These are phyloP conservation scores for Phytopythium boreale DNA, from an alignment of 352 stramenopile genomes.

Conservation along the genomic window DNA sequence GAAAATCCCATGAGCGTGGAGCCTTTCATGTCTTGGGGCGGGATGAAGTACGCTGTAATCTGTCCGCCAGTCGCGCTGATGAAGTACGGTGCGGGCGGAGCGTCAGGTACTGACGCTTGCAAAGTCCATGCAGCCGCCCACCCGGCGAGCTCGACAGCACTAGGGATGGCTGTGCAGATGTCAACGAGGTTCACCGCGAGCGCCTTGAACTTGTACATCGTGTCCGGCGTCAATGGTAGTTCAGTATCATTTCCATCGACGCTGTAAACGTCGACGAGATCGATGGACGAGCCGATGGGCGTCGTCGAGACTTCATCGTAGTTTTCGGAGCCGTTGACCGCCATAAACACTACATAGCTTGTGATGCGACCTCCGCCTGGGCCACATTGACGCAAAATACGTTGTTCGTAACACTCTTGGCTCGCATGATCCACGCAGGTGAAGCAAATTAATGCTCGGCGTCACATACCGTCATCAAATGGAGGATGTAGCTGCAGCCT, in stretches of 20 bases:
- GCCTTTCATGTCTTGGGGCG: slow-evolving; percentile 51
- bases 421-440: background rate
- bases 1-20: slow-evolving; percentile 40
- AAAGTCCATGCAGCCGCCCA: slow-evolving; percentile 22
- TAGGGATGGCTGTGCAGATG: slow-evolving; percentile 29
- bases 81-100: slow-evolving; percentile 45
- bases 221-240: slow-evolving; percentile 22
- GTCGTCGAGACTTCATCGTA: slow-evolving; percentile 37
- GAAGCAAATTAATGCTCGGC: background rate
- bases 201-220: slow-evolving; percentile 49
- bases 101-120: slow-evolving; percentile 26
- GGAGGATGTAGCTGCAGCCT: slow-evolving; percentile 33
- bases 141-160: slow-evolving; percentile 11
- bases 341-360: slow-evolving; percentile 58
- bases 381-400: background rate
- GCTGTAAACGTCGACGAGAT: slow-evolving; percentile 32
- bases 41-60: slow-evolving; percentile 41
- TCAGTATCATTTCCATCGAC: slow-evolving; percentile 17
- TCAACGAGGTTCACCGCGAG: slow-evolving; percentile 47
- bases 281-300: slow-evolving; percentile 14
- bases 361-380: slow-evolving; percentile 46
- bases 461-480: slow-evolving; percentile 32
- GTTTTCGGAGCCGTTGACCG: slow-evolving; percentile 19
- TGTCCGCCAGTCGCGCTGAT: slow-evolving; percentile 44
- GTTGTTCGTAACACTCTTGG: background rate